phyloP scores from a whole-genome alignment of 345 rosid genomes.

The Pelargonium nanum region DNA sequence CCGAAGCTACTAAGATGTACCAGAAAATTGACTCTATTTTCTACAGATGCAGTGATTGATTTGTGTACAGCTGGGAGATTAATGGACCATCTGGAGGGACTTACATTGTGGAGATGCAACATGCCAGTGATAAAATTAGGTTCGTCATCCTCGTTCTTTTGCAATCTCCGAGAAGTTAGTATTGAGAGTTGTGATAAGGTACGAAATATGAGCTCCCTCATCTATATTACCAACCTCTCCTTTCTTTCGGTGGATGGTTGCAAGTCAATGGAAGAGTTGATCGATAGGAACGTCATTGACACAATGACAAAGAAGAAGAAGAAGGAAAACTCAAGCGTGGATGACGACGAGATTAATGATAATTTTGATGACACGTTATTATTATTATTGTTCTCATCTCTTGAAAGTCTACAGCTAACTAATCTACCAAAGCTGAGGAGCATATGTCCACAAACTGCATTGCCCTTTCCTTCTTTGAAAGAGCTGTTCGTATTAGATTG shows the following conservation, averaged over 20 bases:
- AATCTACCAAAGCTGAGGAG: neutral
- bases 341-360: no score
- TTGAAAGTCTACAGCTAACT: neutral
- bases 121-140: neutral
- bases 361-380: neutral
- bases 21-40: neutral
- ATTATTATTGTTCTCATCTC: neutral
- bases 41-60: neutral
- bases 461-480: neutral
- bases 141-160: neutral
- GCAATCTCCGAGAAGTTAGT: neutral
- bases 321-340: no score
- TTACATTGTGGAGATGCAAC: neutral
- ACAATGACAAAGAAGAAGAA: neutral
- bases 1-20: neutral
- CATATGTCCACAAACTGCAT: neutral
- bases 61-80: neutral
- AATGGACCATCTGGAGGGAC: no score
- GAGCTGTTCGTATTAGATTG: neutral
- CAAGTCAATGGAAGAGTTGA: neutral
- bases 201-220: neutral
- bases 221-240: neutral
- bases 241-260: neutral
- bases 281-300: no score
- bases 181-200: neutral